Percentiles rank a stretch among this genome's conserved stretches.
Evolutionary conservation across 305 asterid genomes (phyloP).

Genomic region (Coffea humblotiana): DNA sequence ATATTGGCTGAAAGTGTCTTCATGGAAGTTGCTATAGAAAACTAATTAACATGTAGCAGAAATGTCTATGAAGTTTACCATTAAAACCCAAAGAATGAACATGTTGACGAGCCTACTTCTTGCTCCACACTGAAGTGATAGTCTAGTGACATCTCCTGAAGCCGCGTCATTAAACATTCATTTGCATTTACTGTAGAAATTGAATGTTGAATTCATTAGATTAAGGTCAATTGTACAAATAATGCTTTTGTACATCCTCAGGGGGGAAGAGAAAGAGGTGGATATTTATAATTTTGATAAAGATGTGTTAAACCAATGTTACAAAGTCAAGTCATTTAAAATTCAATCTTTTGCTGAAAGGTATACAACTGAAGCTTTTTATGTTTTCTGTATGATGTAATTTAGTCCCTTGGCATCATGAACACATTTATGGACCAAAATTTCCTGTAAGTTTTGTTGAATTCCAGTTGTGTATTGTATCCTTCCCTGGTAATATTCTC

Average conservation of each 20-base stretch:
- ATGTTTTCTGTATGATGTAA: neutral
- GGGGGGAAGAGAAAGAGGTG: neutral
- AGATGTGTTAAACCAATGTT: neutral
- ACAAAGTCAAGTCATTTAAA: neutral
- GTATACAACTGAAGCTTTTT: neutral
- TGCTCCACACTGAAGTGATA: slow-evolving; percentile 87
- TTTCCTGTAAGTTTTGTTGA: too few relatives aligned
- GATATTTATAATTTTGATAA: neutral
- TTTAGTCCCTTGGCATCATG: neutral
- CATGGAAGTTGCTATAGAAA: slow-evolving; percentile 4
- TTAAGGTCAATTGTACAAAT: neutral
- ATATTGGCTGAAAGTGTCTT: slow-evolving; percentile 19
- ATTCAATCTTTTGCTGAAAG: neutral
- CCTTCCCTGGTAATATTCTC: too few relatives aligned
- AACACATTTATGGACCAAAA: neutral
- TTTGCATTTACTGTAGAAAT: slow-evolving; percentile 69
- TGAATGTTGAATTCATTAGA: neutral
- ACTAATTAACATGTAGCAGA: slow-evolving; percentile 15
- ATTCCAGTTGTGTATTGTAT: too few relatives aligned
- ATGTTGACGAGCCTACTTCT: slow-evolving; percentile 91
- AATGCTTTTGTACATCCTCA: neutral
- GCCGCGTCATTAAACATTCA: slow-evolving; percentile 88
- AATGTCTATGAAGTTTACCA: slow-evolving; percentile 40
- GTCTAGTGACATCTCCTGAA: slow-evolving; percentile 81
- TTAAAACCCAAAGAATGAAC: slow-evolving; percentile 82